A percentile compares a stretch with the other conserved stretches of the same genome.
Evolutionary conservation across 208 protist species (phyloP).

Genomic region (Acanthamoeba divionensis): DNA sequence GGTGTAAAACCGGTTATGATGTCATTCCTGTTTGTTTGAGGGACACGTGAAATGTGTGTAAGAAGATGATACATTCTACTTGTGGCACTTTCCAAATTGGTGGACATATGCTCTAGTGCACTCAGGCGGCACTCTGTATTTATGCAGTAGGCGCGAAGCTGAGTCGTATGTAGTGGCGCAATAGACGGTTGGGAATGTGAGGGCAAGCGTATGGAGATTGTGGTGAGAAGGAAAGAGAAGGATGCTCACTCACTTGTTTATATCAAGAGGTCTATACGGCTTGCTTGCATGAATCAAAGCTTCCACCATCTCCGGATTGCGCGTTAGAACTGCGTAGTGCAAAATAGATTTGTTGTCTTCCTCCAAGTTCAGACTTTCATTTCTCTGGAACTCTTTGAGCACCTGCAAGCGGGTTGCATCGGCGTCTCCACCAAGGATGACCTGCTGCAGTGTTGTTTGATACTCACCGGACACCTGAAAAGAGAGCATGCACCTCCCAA

Average conservation of each 20-base stretch:
- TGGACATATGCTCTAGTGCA: no score
- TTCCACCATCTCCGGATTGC: background rate
- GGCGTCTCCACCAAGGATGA: background rate
- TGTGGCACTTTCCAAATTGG: no score
- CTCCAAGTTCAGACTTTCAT: background rate
- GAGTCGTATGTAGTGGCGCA: no score
- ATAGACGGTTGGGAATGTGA: no score
- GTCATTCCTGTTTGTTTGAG: constrained; percentile 31
- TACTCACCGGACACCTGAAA: constrained; percentile 25
- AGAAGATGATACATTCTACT: no score
- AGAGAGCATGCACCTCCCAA: background rate
- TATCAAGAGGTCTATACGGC: background rate
- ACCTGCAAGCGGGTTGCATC: constrained; percentile 16
- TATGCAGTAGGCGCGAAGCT: no score
- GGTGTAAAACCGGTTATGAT: constrained; percentile 53
- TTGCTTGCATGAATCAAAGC: background rate
- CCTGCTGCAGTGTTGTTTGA: constrained; percentile 47
- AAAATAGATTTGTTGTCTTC: constrained; percentile 48
- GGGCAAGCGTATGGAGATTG: no score
- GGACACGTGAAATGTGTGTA: no score
- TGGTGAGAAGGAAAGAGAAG: no score
- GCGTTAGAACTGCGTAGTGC: constrained; percentile 40
- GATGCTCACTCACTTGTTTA: no score
- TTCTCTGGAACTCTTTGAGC: background rate
- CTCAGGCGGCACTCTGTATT: no score